Evolutionary conservation across 2,329 filamentous ascomycete genomes (phyloP).

Genomic region (Escovopsis weberi): DNA sequence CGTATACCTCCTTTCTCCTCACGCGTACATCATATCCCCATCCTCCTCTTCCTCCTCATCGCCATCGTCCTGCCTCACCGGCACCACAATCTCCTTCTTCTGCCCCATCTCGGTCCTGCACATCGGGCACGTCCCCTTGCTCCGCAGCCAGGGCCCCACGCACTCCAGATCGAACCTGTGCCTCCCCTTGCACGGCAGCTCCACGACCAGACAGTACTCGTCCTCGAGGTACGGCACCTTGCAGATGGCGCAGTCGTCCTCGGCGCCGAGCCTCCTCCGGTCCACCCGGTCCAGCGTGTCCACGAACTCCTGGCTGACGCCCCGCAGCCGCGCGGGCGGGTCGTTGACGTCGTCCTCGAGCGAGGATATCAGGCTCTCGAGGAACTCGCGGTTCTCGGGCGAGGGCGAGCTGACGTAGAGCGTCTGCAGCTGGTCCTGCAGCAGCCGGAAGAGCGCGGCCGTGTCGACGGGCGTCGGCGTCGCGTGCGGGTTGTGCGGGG

Average conservation of each 20-base stretch:
- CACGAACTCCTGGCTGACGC: slow-evolving; percentile 44
- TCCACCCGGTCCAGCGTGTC: slow-evolving; percentile 44
- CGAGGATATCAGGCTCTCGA: slow-evolving; percentile 31
- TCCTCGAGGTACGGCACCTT: slow-evolving; percentile 48
- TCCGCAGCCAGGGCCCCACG: slow-evolving; percentile 48
- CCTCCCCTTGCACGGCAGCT: slow-evolving; percentile 43
- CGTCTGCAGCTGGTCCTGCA: slow-evolving; percentile 43
- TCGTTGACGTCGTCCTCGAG: slow-evolving; percentile 37
- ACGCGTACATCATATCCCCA: slow-evolving; percentile 33
- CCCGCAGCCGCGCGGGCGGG: slow-evolving; percentile 36
- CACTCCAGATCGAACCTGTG: slow-evolving; percentile 55
- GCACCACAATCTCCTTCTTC: slow-evolving; percentile 33
- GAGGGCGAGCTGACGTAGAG: slow-evolving; percentile 35
- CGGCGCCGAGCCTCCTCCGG: slow-evolving; percentile 31
- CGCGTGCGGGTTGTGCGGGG: slow-evolving; percentile 39
- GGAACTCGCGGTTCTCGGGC: slow-evolving; percentile 32
- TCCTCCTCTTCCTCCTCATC: slow-evolving; percentile 38
- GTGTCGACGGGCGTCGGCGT: slow-evolving; percentile 46
- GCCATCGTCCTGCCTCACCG: slow-evolving; percentile 3
- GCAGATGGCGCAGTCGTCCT: slow-evolving; percentile 48
- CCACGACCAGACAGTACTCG: slow-evolving; percentile 46
- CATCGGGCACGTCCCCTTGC: slow-evolving; percentile 50
- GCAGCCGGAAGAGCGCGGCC: slow-evolving; percentile 39
- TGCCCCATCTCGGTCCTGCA: slow-evolving; percentile 45
- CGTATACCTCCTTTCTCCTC: slow-evolving; percentile 1